Conservation (phyloP, 2,329 filamentous ascomycete genomes). For the Exophiala sp. region DNA sequence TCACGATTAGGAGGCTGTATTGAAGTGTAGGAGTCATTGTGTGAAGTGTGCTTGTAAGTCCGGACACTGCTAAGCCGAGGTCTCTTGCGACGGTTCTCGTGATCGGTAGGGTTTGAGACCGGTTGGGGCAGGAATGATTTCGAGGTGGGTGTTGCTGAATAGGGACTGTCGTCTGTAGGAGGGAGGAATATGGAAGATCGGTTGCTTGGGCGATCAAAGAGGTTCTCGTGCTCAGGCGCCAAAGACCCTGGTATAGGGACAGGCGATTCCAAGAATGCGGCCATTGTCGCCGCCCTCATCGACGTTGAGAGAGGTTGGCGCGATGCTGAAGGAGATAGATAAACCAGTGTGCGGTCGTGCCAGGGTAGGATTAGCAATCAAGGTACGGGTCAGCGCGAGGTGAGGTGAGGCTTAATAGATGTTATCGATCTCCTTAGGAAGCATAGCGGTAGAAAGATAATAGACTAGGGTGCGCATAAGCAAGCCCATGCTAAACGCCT, state of each 20-base stretch:
- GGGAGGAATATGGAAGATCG: constrained; percentile 19
- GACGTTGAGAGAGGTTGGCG: too few relatives aligned
- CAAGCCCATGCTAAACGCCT: too few relatives aligned
- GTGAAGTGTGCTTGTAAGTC: neutral
- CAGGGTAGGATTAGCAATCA: too few relatives aligned
- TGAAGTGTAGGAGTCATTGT: neutral
- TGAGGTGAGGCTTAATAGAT: too few relatives aligned
- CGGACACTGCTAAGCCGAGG: constrained; percentile 6
- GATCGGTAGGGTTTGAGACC: neutral
- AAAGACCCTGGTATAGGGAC: constrained; percentile 20
- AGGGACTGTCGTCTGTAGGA: constrained; percentile 9
- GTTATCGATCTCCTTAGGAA: too few relatives aligned
- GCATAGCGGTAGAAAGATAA: too few relatives aligned
- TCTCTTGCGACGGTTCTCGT: constrained; percentile 12
- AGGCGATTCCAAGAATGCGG: constrained; percentile 13
- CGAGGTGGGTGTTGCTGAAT: neutral
- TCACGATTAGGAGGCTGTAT: neutral
- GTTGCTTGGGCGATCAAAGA: constrained; percentile 11
- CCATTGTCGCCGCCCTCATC: constrained; percentile 1
- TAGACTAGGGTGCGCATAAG: too few relatives aligned
- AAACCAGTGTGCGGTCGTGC: too few relatives aligned
- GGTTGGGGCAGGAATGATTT: neutral
- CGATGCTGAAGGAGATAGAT: too few relatives aligned
- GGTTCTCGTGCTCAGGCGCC: constrained; percentile 9
- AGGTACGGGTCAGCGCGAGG: too few relatives aligned